phyloP scores from a whole-genome alignment of 306 rosid species.

The Rosa lucieae region DNA sequence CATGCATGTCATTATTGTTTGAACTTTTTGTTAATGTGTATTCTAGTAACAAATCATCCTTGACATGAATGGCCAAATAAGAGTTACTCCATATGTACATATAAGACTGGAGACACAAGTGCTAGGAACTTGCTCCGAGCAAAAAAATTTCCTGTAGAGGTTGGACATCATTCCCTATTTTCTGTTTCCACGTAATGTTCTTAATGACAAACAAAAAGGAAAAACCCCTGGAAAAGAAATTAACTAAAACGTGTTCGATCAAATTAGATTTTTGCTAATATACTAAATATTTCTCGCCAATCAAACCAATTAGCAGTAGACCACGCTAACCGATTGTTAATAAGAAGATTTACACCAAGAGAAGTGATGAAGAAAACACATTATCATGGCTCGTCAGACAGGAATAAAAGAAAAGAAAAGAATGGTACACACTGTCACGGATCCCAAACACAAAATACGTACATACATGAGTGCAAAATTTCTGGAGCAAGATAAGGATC shows the following conservation, averaged over 20 bases:
- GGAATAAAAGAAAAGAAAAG: not conserved
- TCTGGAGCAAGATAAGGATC: conserved; percentile 7
- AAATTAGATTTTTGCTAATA: no score
- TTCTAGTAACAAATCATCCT: not conserved
- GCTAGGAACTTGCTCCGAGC: not conserved
- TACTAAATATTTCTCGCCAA: no score
- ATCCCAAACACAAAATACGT: not conserved
- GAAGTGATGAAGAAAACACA: not conserved
- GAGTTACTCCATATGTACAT: not conserved
- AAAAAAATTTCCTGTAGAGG: not conserved
- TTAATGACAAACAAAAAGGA: not conserved
- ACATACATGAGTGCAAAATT: not conserved
- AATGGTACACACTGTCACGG: conserved; percentile 4
- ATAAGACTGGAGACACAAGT: not conserved
- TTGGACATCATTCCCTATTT: not conserved
- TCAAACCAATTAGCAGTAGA: not conserved
- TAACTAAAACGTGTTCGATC: no score
- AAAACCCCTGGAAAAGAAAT: not conserved
- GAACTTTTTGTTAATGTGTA: not conserved
- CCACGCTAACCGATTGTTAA: not conserved
- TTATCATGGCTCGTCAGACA: not conserved
- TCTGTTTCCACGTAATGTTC: not conserved
- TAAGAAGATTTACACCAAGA: not conserved
- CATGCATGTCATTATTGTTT: not conserved
- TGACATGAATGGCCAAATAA: not conserved